Conservation (phyloP, 495 filamentous ascomycete genomes). For the Neurospora sp. region DNA sequence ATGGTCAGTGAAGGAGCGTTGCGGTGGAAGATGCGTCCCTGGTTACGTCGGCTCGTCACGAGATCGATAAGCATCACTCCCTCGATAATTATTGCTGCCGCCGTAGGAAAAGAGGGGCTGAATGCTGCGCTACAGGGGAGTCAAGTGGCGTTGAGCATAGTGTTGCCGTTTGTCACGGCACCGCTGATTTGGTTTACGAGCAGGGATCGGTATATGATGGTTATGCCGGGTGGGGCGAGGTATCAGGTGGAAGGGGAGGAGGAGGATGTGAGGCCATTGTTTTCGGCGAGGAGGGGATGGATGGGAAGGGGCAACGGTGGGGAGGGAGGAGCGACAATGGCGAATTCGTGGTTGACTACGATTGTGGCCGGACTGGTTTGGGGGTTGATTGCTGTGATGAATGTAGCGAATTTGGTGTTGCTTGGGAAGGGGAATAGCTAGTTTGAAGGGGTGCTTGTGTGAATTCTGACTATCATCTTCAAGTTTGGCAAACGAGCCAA, state of each 20-base stretch:
- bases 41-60: constrained; percentile 62
- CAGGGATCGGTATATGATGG: constrained; percentile 71
- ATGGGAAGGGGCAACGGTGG: neutral
- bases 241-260: constrained; percentile 14
- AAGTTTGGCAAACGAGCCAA: neutral
- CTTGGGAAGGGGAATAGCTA: constrained; percentile 41
- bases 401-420: constrained; percentile 60
- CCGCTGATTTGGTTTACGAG: constrained; percentile 86
- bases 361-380: constrained; percentile 49
- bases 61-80: constrained; percentile 69
- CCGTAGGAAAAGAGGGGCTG: constrained; percentile 62
- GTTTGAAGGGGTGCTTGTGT: neutral
- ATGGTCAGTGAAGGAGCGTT: constrained; percentile 75
- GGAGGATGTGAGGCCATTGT: constrained; percentile 4
- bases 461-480: neutral
- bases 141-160: constrained; percentile 72
- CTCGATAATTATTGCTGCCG: constrained; percentile 71
- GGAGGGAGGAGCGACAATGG: constrained; percentile 40
- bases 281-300: neutral
- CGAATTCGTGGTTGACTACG: constrained; percentile 49
- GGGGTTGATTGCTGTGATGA: constrained; percentile 62
- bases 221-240: constrained; percentile 29
- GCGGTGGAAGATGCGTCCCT: constrained; percentile 58
- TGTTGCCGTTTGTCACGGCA: constrained; percentile 71
- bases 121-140: constrained; percentile 62